phyloP scores from a whole-genome alignment of 2,329 filamentous ascomycete genomes.

The Boeremia exigua region DNA sequence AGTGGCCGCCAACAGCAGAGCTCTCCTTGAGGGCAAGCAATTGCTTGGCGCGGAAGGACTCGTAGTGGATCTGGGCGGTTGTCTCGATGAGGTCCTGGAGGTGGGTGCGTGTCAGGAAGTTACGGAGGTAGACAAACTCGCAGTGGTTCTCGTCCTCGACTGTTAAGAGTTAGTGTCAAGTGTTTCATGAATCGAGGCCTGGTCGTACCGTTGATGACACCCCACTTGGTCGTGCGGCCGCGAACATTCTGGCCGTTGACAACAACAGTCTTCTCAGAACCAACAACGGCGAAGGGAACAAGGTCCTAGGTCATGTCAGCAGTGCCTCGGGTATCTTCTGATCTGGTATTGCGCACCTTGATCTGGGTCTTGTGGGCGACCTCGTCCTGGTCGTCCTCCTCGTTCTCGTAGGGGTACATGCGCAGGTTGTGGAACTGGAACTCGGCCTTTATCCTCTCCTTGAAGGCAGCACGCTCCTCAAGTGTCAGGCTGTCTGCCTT shows the following conservation, averaged over 20 bases:
- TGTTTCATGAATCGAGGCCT: neutral
- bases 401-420: conserved; percentile 99
- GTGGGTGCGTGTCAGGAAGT: conserved; percentile 98
- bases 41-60: conserved; percentile 99
- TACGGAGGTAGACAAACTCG: conserved; percentile 97
- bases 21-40: conserved; percentile 97
- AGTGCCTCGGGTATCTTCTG: neutral
- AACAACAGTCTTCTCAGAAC: conserved; percentile 97
- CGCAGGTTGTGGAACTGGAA: conserved; percentile 99
- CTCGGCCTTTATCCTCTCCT: conserved; percentile 98
- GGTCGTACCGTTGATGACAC: conserved; percentile 78
- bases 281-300: conserved; percentile 96
- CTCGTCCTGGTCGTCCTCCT: conserved; percentile 98
- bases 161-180: conserved; percentile 28
- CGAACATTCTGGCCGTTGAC: conserved; percentile 97
- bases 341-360: conserved; percentile 70
- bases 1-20: conserved; percentile 78
- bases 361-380: conserved; percentile 91
- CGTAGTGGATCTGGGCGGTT: conserved; percentile 99
- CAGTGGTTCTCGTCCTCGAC: conserved; percentile 99
- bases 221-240: conserved; percentile 98
- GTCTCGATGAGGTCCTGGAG: conserved; percentile 99
- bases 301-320: conserved; percentile 69
- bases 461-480: conserved; percentile 95
- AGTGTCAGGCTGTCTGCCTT: conserved; percentile 96